phyloP scores from a whole-genome alignment of 2,329 filamentous ascomycete genomes.

The Alternaria incomplexa region DNA sequence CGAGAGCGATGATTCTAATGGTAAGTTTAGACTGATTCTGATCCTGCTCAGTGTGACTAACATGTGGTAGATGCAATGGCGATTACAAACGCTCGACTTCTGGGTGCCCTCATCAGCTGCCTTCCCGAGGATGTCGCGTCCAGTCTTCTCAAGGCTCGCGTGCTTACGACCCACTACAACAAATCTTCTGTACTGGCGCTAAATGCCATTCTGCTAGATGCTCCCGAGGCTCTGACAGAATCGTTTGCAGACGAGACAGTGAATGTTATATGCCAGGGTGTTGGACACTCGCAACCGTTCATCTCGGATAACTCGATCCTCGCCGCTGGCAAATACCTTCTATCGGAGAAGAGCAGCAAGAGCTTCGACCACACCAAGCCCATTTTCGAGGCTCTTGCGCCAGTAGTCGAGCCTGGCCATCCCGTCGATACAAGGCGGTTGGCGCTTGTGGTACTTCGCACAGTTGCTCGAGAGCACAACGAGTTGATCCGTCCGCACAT shows the following conservation, averaged over 20 bases:
- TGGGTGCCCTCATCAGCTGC: constrained; percentile 89
- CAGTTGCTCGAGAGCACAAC: constrained; percentile 77
- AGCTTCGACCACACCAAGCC: constrained; percentile 78
- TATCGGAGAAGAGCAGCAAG: constrained; percentile 69
- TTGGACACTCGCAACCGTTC: constrained; percentile 73
- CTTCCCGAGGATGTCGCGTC: constrained; percentile 74
- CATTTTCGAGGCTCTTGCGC: constrained; percentile 79
- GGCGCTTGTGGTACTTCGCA: constrained; percentile 85
- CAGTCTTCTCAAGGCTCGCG: constrained; percentile 69
- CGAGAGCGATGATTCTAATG: constrained; percentile 76
- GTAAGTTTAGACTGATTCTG: constrained; percentile 43
- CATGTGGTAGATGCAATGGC: constrained; percentile 66
- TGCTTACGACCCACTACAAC: constrained; percentile 77
- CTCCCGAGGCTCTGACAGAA: constrained; percentile 71
- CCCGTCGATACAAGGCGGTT: constrained; percentile 84
- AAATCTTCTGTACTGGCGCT: constrained; percentile 83
- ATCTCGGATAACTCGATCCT: constrained; percentile 88
- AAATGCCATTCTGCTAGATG: constrained; percentile 86
- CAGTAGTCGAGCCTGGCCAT: constrained; percentile 76
- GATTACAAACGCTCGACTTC: constrained; percentile 86
- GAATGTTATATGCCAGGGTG: constrained; percentile 78
- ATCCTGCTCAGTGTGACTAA: constrained; percentile 10
- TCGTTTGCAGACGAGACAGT: constrained; percentile 76
- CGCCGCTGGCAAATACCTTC: constrained; percentile 87
- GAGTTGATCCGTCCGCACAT: constrained; percentile 85